Base-by-base conservation (phyloP, 495 filamentous ascomycete genomes). In the Daldinia loculata region DNA sequence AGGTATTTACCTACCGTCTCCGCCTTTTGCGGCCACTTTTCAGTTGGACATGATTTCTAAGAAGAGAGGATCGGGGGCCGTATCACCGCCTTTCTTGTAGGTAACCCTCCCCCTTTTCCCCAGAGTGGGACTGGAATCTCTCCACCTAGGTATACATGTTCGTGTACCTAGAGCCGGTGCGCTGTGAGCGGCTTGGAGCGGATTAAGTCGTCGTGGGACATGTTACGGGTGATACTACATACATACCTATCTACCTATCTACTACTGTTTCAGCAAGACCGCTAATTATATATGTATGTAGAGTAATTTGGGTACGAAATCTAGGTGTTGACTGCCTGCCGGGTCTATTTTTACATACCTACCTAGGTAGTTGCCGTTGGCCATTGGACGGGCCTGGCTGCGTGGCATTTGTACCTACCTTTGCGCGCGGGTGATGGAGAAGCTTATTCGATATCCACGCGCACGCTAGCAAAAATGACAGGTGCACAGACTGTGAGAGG, bases 401-500 rank as follows among this genome's bases (percentile, higher is more conserved):
- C 22, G 43, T 24, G 43, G 34, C 34, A 24, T 11, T 48, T 48
- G 19, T 48, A 6, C 22, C 24, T 48, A 6, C 22, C 24, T 58
- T 64, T 68, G 64, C 70, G 65, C 56, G 56, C 56, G 60, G 56
- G 70, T 72, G 70, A 72, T 58, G 61, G 30, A 19, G 41, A 56
- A 56, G 70, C 56, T 68, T 68, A 72, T 72, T 68, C 61, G 70
- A 61, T 43, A 24, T 17, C 34, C 24, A 58, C 41, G 32, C 50
- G 57, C 61, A 62, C 51, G 59, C 22, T 15, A 7, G 30, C n/a
- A 22, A 22, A 11, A 51, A 26, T 56, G 53, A 32, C 30, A 32
- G 17, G 24, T n/a, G n/a, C 52, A 34, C 27, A 19, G 29, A 2
- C 29, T 8, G 24, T 6, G 11, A 4, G 3, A 24, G 22, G 22